These are phyloP conservation scores for Groenewaldozyma sp. DNA, from an alignment of 1,139 yeast species.

Conservation along the genomic window DNA sequence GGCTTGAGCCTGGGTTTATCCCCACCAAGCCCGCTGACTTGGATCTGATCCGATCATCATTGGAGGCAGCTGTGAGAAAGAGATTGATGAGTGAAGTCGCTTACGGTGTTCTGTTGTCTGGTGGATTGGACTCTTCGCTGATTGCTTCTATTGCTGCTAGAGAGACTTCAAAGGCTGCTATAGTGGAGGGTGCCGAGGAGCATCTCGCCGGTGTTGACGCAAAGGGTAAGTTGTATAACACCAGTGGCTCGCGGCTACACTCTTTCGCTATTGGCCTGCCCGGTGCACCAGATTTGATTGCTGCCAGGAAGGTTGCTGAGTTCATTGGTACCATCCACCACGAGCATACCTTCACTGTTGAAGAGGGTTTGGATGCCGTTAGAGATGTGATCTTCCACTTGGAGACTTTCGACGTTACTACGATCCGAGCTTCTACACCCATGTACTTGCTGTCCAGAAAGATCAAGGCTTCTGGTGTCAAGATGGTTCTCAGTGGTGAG, in stretches of 20 bases:
- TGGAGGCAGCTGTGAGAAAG: constrained; percentile 95
- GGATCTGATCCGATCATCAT: constrained; percentile 59
- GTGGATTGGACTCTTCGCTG: constrained; percentile 93
- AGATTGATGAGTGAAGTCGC: constrained; percentile 99
- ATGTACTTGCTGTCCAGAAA: constrained; percentile 94
- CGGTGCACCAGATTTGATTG: constrained; percentile 93
- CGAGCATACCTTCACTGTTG: constrained; percentile 92
- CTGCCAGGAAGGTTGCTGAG: constrained; percentile 90
- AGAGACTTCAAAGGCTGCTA: constrained; percentile 75
- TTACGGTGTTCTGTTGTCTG: constrained; percentile 90
- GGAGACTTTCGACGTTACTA: constrained; percentile 97
- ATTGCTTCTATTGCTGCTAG: constrained; percentile 96
- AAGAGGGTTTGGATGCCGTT: constrained; percentile 94
- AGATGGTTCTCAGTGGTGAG: constrained; percentile 98
- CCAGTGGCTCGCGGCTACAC: constrained; percentile 81
- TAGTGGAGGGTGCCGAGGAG: constrained; percentile 25
- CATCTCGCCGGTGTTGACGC: constrained; percentile 90
- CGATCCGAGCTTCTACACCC: constrained; percentile 98
- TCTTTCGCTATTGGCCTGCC: constrained; percentile 97
- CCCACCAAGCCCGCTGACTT: constrained; percentile 73
- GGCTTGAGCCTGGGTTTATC: constrained; percentile 77
- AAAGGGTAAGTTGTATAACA: constrained; percentile 61
- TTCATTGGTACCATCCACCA: constrained; percentile 94
- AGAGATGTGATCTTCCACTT: constrained; percentile 90
- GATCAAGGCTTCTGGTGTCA: constrained; percentile 98